Conservation (phyloP, 306 rosid species). For the Gastrolobium bilobum region DNA sequence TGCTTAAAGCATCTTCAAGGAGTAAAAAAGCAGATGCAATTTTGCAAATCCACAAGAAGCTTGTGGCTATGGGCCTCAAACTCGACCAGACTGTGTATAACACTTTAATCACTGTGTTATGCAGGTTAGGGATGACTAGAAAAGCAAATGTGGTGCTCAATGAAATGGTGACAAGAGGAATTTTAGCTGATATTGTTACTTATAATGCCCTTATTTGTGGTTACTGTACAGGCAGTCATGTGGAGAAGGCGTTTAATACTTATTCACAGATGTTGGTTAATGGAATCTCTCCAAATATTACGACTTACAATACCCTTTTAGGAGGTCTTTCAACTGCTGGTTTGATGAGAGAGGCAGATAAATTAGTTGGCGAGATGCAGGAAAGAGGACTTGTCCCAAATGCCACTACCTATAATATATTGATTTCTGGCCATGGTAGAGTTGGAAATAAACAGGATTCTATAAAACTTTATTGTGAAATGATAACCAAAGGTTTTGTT, state of each 20-base stretch:
- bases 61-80: constrained; percentile 72
- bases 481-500: constrained; percentile 81
- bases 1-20: constrained; percentile 75
- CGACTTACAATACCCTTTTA: constrained; percentile 75
- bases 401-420: constrained; percentile 77
- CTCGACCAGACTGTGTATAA: constrained; percentile 69
- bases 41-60: constrained; percentile 72
- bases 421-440: constrained; percentile 84
- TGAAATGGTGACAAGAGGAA: constrained; percentile 70
- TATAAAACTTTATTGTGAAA: constrained; percentile 79
- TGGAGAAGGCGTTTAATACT: constrained; percentile 68
- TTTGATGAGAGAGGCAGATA: constrained; percentile 72
- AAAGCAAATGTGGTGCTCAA: constrained; percentile 73
- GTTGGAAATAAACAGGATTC: constrained; percentile 74
- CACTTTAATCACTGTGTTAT: constrained; percentile 70
- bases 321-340: constrained; percentile 75
- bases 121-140: constrained; percentile 87
- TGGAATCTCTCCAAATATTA: constrained; percentile 77
- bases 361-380: constrained; percentile 71
- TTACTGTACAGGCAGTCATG: constrained; percentile 72
- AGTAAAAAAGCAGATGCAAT: constrained; percentile 67
- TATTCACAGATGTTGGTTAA: constrained; percentile 67
- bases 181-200: constrained; percentile 68
- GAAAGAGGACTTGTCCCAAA: constrained; percentile 72
- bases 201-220: constrained; percentile 84